Base-by-base conservation (phyloP, 495 filamentous ascomycete genomes). In the Aspergillus wentii region DNA sequence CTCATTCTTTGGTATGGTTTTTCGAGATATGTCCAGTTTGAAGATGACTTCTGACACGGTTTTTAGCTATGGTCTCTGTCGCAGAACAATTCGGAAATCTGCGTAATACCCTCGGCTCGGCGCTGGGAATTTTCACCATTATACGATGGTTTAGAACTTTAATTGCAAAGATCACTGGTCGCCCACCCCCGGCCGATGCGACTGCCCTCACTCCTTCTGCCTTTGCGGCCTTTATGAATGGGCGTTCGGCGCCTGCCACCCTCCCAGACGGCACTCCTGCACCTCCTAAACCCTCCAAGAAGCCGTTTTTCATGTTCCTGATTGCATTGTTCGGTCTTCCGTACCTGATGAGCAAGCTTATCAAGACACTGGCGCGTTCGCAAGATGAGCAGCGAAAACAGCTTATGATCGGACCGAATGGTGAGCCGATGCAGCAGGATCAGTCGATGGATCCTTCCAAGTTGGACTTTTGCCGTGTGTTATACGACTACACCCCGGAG, bases 51-150 rank as follows among this genome's bases (percentile, higher is more conserved):
- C 28, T 34, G 38, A n/a, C 34, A 21, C 51, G n/a, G n/a, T n/a
- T n/a, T n/a, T n/a, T n/a, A 96, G 91, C 94, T 21, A 97, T 99
- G 91, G 83, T 99, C 14, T 87, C 88, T 25, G 94, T 99, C 14
- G 94, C 94, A 35, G 94, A 99, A 56, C 94, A 99, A 61, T 91
- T 99, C 44, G 82, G 87, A 30, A 94, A 86, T 48, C 75, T 99
- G 34, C 80, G 88, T 43, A 86, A 89, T 53, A 95, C 94, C n/a
- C 78, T 99, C 15, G 94, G 94, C 45, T 95, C 89, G 14, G 82
- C 95, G 16, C 68, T 97, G 22, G 94, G 94, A 4, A 94, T 99
- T 47, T 97, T 94, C 68, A 94, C 94, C 8, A 52, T 99, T 28
- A 82, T 97, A 66, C 83, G 94, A 40, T 99, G 90, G 88, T 75